Conservation (phyloP, 2,329 filamentous ascomycete species). For the Clarireedia sp. region DNA sequence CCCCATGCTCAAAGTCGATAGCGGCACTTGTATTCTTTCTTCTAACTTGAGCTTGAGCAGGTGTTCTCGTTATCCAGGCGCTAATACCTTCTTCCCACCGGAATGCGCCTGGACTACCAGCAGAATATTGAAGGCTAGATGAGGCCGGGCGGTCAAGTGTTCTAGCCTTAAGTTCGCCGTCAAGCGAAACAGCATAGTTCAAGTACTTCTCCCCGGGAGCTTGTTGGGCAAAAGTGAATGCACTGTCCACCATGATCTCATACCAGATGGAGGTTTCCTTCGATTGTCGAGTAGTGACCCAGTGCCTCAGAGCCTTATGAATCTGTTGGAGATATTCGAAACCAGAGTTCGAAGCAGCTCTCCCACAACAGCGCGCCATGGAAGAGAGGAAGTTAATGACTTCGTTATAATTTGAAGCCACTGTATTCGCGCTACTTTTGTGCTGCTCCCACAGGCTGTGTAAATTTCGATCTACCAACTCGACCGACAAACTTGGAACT, state of each 20-base stretch:
- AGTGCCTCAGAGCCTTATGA: conserved; percentile 19
- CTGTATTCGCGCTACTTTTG: neutral
- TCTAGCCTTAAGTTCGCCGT: conserved; percentile 8
- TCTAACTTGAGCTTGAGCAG: conserved; percentile 22
- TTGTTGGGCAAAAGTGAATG: conserved; percentile 27
- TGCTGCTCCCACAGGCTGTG: neutral
- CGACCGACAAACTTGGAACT: conserved; percentile 5
- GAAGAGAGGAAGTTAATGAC: conserved; percentile 34
- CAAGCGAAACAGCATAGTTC: conserved; percentile 25
- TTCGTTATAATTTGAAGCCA: conserved; percentile 12
- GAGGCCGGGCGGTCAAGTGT: neutral
- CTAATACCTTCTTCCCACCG: conserved; percentile 49
- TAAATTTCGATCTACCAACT: neutral
- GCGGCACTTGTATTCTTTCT: conserved; percentile 4
- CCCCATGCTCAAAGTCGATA: neutral
- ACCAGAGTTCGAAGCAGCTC: conserved; percentile 30
- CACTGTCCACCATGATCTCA: conserved; percentile 28
- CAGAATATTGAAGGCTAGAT: conserved; percentile 11
- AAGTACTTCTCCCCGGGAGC: conserved; percentile 23
- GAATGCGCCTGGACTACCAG: conserved; percentile 25
- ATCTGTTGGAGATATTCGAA: conserved; percentile 34
- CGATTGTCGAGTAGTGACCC: neutral
- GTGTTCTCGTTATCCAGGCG: conserved; percentile 47
- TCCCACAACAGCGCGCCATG: conserved; percentile 41
- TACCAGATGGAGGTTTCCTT: conserved; percentile 14